These are phyloP conservation scores for Termitomyces eurrhizus DNA, from an alignment of 768 basidiomycete genomes.

Conservation along the genomic window DNA sequence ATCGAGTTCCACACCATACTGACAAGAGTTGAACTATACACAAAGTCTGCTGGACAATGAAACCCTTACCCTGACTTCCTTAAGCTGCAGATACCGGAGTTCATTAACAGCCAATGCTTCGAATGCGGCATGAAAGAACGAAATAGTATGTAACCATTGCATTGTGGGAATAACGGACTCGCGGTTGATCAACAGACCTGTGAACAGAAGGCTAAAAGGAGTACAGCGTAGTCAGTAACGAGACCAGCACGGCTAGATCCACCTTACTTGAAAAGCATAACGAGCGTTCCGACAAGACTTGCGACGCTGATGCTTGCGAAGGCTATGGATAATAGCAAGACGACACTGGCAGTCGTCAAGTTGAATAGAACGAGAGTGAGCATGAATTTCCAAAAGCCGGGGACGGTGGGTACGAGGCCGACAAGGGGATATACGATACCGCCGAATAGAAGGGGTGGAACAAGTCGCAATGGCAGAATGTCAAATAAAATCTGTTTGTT, in stretches of 20 bases:
- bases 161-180: conserved; percentile 71
- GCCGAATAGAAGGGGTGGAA: conserved; percentile 94
- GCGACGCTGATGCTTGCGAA: conserved; percentile 86
- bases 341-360: conserved; percentile 89
- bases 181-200: conserved; percentile 92
- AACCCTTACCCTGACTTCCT: conserved; percentile 74
- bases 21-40: conserved; percentile 10
- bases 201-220: conserved; percentile 76
- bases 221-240: conserved; percentile 2
- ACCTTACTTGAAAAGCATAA: conserved; percentile 97
- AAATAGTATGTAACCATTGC: conserved; percentile 85
- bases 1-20: conserved; percentile 97
- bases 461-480: conserved; percentile 88
- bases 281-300: conserved; percentile 87
- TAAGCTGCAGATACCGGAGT: conserved; percentile 86
- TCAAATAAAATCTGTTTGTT: conserved; percentile 80
- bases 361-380: conserved; percentile 96
- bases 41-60: background rate
- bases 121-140: conserved; percentile 99
- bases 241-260: conserved; percentile 11
- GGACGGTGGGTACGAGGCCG: conserved; percentile 87
- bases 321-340: conserved; percentile 86
- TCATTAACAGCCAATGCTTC: conserved; percentile 99
- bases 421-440: conserved; percentile 94
- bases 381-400: conserved; percentile 97